Base-by-base conservation (phyloP, 1,139 yeast genomes). In the Meyerozyma carpophila region DNA sequence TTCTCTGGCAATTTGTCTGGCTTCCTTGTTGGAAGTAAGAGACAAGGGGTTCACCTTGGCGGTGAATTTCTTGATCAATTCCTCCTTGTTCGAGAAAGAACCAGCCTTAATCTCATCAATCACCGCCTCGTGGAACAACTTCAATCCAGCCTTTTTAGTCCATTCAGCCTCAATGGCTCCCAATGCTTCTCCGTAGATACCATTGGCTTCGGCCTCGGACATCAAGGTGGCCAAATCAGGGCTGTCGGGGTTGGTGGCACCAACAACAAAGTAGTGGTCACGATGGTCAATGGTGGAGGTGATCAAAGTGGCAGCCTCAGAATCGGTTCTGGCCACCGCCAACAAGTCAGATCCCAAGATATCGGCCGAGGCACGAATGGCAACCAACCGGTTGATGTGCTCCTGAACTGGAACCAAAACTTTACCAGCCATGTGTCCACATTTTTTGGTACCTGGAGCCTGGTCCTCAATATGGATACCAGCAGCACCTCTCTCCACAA, bases 391-490 rank as follows among this genome's bases (percentile, higher is more conserved):
- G 73, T 88, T 88, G 66, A 91, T 86, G 70, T 91, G 98, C 72
- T 93, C 98, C 70, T 89, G 96, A 49, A 90, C 94, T 49, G 98
- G 98, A 50, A 91, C 97, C 58, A 91, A 82, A 48, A 94, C 97
- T 71, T 94, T 90, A 58, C 98, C 98, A 54, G 96, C 98, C 96
- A 91, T 89, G 68, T 84, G 91, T 52, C 98, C 98, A 75, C 98
- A 91, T 73, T 93, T 93, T 70, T 91, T 91, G 62, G 97, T 91
- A 62, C 98, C 97, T 45, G 98, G 96, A 48, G 97, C 96, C 75
- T 93, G 98, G 70, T 91, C 98, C 73, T 91, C 98, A 64, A 91
- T 89, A 67, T 91, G 98, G 59, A 91, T 90, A 65, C 98, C 98
- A 47, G 98, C 98, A 44, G 98, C 98, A 68, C 98, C 98, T 61